A percentile compares a stretch with the other conserved stretches of the same genome.
These are phyloP conservation scores for Rhodotorula paludigena DNA, from an alignment of 768 basidiomycete species.

Conservation along the genomic window DNA sequence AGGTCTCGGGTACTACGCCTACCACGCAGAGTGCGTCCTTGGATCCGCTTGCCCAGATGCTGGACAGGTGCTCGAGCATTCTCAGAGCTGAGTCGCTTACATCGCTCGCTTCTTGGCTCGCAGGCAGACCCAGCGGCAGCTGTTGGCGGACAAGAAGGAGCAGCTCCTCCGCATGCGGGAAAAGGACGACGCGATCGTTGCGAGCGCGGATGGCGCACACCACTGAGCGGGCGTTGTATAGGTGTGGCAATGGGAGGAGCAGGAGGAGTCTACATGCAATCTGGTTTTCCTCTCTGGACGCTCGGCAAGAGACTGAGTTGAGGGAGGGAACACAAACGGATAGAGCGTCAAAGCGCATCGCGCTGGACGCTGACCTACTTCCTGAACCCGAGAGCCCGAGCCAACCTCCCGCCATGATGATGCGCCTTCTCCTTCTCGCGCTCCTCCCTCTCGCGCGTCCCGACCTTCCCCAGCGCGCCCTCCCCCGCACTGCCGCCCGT, in stretches of 20 bases:
- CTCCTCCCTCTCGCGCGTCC: neutral
- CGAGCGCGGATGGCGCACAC: neutral
- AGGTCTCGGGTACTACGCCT: constrained; percentile 68
- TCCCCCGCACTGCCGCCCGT: neutral
- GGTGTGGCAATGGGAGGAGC: accelerated
- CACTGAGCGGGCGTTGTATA: constrained; percentile 6
- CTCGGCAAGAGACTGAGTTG: too few relatives aligned
- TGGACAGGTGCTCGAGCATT: neutral
- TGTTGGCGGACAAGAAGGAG: constrained; percentile 38
- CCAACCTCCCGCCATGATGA: neutral
- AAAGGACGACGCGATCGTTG: constrained; percentile 22
- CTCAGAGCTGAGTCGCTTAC: neutral
- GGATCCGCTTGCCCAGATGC: too few relatives aligned
- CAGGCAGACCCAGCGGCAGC: constrained; percentile 20
- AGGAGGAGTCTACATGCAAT: neutral
- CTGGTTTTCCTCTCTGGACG: neutral
- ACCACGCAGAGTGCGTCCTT: constrained; percentile 45
- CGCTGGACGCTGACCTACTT: neutral
- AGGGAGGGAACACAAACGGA: too few relatives aligned
- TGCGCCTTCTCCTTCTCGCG: neutral
- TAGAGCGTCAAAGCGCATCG: too few relatives aligned
- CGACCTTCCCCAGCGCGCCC: neutral
- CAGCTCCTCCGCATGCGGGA: constrained; percentile 37
- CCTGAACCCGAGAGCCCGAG: neutral
- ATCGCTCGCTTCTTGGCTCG: neutral